A percentile compares a stretch with the other conserved stretches of the same genome.
Conservation (phyloP, 2,329 filamentous ascomycete genomes). For the Drechslerella coelobrocha region DNA sequence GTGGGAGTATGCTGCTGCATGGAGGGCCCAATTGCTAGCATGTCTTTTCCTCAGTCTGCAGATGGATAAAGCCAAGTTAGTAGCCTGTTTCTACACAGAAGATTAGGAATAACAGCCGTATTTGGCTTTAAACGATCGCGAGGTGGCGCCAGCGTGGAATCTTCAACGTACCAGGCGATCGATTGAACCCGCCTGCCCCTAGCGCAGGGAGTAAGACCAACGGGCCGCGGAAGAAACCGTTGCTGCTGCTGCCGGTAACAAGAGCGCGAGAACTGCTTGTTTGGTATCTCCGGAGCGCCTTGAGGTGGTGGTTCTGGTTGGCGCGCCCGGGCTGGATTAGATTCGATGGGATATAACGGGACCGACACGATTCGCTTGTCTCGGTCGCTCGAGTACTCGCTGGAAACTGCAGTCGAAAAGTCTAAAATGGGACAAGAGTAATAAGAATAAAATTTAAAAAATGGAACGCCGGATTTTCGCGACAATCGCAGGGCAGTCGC, state of each 20-base stretch:
- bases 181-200: slow-evolving; percentile 47
- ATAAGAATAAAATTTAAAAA: slow-evolving; percentile 12
- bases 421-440: slow-evolving; percentile 12
- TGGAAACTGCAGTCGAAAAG: slow-evolving; percentile 28
- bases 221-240: slow-evolving; percentile 20
- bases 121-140: too few relatives aligned
- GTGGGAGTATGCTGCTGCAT: slow-evolving; percentile 49
- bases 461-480: slow-evolving; percentile 18
- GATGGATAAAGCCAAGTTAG: slow-evolving; percentile 6
- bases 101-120: background rate
- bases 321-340: slow-evolving; percentile 10
- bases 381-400: slow-evolving; percentile 20
- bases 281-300: too few relatives aligned
- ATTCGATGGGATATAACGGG: slow-evolving; percentile 13
- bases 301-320: too few relatives aligned
- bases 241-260: background rate
- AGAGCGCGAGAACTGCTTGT: background rate
- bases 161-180: slow-evolving; percentile 25
- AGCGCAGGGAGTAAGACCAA: slow-evolving; percentile 46
- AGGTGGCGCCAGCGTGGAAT: background rate
- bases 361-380: slow-evolving; percentile 21
- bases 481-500: slow-evolving; percentile 27
- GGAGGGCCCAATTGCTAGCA: slow-evolving; percentile 51
- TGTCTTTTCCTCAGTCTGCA: slow-evolving; percentile 31
- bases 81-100: background rate